Conservation (phyloP, 805 yeast species). For the Saccharomycopsis microspora region DNA sequence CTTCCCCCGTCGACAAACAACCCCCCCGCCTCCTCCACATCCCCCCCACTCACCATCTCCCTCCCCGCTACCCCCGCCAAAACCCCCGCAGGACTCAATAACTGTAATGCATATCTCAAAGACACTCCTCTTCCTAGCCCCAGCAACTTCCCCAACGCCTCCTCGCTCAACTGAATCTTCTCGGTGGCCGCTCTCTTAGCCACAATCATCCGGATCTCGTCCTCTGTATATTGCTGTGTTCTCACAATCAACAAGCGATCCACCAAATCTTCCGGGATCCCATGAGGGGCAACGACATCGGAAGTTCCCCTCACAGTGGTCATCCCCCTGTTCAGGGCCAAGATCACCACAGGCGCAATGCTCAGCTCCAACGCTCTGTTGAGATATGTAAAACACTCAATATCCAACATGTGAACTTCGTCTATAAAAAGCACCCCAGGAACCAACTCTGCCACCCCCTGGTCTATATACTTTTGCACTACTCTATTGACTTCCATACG, state of each 20-base stretch:
- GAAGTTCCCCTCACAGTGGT: constrained; percentile 85
- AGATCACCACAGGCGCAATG: constrained; percentile 88
- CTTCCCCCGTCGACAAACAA: constrained; percentile 82
- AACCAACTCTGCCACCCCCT: constrained; percentile 93
- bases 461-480: constrained; percentile 91
- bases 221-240: constrained; percentile 78
- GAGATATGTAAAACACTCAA: constrained; percentile 91
- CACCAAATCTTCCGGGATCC: constrained; percentile 88
- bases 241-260: constrained; percentile 88
- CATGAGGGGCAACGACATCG: constrained; percentile 73
- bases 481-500: constrained; percentile 91
- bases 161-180: constrained; percentile 47
- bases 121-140: constrained; percentile 66
- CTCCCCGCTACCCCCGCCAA: constrained; percentile 68
- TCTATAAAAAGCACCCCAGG: constrained; percentile 98
- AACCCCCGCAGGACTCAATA: constrained; percentile 83
- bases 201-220: constrained; percentile 73
- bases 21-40: constrained; percentile 72
- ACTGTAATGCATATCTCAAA: constrained; percentile 83
- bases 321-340: constrained; percentile 93
- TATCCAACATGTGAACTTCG: constrained; percentile 97
- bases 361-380: constrained; percentile 88
- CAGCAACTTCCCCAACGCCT: constrained; percentile 70
- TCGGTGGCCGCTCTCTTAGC: constrained; percentile 76
- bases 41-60: constrained; percentile 51